Base-by-base conservation (phyloP, 176 grass and related monocot genomes). In the Themeda triandra region DNA sequence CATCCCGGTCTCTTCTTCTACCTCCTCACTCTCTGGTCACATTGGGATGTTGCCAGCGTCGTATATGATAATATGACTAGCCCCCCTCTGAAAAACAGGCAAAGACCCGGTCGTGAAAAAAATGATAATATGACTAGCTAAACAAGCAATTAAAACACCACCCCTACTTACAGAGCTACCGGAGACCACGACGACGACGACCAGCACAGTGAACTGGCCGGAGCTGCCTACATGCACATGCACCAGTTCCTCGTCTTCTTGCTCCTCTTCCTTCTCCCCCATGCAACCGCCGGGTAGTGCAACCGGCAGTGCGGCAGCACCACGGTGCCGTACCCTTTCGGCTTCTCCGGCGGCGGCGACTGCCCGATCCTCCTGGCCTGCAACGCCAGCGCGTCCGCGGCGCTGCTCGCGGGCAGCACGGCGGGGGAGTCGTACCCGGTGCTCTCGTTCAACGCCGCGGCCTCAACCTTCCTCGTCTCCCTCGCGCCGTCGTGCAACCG, bases 321-420 rank as follows among this genome's bases (percentile, higher is more conserved):
- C 10, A 6, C 0, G 1, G 77, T 90, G 9, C 77, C 83, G 1
- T 97, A 90, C 58, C 94, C 94, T 6, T 75, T 97, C 13, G 92
- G 92, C 44, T 94, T 97, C 90, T 87, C 83, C 29, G 5, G 13
- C 11, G 58, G 51, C 21, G 21, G 53, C 10, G 63, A 39, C 18
- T 97, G 92, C 76, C 63, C 18, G 0, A 89, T 97, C 83, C 4
- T 0, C 5, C 66, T 94, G 10, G 19, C 13, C 45, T 94, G 92
- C 80, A 44, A 84, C 73, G 30, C 40, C 32, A 35, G 23, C 32
- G 5, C 6, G 0, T 73, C 69, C 17, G 51, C 51, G 24, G 0
- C 37, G 15, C 9, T 90, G 5, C 75, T 84, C 18, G 6, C 12
- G 6, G 7, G 15, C 12, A 42, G 15, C 29, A 11, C 18, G 9